Percentiles rank a stretch among this genome's conserved stretches.
Conservation (phyloP, 192 early-diverging fungal species). For the Powellomyces hirtus region DNA sequence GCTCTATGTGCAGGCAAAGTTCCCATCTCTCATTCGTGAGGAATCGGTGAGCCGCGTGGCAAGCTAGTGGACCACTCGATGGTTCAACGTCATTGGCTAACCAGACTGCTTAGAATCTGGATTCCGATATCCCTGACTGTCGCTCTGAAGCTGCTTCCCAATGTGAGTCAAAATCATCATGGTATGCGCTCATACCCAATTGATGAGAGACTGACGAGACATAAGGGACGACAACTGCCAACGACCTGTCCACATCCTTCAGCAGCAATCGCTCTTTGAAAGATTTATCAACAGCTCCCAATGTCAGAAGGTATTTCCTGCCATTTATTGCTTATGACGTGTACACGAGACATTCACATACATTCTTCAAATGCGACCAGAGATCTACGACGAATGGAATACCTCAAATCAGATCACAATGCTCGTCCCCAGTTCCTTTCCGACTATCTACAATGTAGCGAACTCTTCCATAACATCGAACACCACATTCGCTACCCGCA, state of each 20-base stretch:
- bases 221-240: too few relatives aligned
- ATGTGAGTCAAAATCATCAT: background rate
- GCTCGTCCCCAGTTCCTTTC: background rate
- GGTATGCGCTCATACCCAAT: too few relatives aligned
- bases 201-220: too few relatives aligned
- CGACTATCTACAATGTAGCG: background rate
- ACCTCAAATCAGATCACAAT: background rate
- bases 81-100: too few relatives aligned
- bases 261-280: background rate
- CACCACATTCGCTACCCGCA: background rate
- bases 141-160: background rate
- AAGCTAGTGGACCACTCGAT: background rate
- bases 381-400: background rate
- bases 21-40: background rate
- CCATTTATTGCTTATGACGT: background rate
- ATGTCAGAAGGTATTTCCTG: background rate
- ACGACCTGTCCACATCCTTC: too few relatives aligned
- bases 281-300: background rate
- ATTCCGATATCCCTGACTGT: background rate
- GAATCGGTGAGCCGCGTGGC: background rate
- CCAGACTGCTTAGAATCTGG: background rate
- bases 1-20: slow-evolving; percentile 10
- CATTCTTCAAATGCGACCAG: background rate
- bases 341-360: background rate
- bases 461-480: background rate